Conservation (phyloP, 805 yeast genomes). For the Lipomyces yamanashiensis region DNA sequence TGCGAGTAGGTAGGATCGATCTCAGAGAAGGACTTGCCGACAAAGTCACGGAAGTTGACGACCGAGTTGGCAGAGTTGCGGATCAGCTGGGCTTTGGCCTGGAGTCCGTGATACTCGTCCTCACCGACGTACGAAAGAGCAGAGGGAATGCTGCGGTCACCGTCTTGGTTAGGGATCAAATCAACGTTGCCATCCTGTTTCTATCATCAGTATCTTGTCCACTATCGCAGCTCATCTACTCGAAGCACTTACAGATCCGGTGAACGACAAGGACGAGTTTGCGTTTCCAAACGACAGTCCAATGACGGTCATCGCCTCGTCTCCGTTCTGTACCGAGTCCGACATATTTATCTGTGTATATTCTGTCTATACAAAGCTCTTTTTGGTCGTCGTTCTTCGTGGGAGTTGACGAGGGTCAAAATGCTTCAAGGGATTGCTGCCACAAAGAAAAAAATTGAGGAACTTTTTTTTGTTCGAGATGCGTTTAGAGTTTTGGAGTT, state of each 20-base stretch:
- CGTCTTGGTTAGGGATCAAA: constrained; percentile 98
- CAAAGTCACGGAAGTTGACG: constrained; percentile 88
- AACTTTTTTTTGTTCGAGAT: too few relatives aligned
- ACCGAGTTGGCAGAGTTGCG: constrained; percentile 89
- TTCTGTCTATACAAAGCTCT: not conserved
- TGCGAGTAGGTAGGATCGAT: constrained; percentile 69
- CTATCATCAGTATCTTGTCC: not conserved
- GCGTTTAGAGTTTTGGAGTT: too few relatives aligned
- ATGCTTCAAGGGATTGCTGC: too few relatives aligned
- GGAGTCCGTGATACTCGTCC: constrained; percentile 97
- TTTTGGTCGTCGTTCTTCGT: too few relatives aligned
- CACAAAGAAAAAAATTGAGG: too few relatives aligned
- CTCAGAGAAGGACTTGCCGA: constrained; percentile 74
- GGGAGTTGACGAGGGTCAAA: too few relatives aligned
- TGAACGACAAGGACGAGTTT: constrained; percentile 90
- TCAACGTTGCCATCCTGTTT: constrained; percentile 86
- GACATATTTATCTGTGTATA: not conserved
- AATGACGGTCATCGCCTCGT: constrained; percentile 59
- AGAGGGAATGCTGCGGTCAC: constrained; percentile 96
- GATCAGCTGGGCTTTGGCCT: constrained; percentile 88
- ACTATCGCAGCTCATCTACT: constrained; percentile 1
- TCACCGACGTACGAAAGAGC: constrained; percentile 87
- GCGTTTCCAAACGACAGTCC: constrained; percentile 98
- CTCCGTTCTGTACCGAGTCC: constrained; percentile 9
- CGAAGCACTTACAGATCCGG: constrained; percentile 41